Base-by-base conservation (phyloP, 73 alveolate species). In the Symbiodinium natans region DNA sequence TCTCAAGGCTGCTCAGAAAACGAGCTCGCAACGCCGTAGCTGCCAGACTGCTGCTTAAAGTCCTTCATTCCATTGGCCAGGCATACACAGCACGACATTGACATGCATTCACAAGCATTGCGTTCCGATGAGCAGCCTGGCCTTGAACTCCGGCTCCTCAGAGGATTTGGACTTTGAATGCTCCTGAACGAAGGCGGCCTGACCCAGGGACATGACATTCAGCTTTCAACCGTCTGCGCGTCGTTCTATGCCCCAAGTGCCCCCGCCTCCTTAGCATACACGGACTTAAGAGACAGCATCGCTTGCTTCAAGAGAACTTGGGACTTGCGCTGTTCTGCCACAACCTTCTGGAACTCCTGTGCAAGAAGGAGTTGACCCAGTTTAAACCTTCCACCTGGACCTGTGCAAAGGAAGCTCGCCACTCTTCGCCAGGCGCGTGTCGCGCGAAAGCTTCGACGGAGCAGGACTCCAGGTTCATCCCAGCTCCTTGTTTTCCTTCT, bases 91-190 rank as follows among this genome's bases (percentile, higher is more conserved):
- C n/a, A n/a, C n/a, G n/a, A n/a, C n/a, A n/a, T n/a, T n/a, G n/a
- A n/a, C n/a, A n/a, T n/a, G n/a, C n/a, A n/a, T n/a, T n/a, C n/a
- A n/a, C n/a, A n/a, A n/a, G n/a, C n/a, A n/a, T n/a, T n/a, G n/a
- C n/a, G n/a, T n/a, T n/a, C n/a, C n/a, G n/a, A n/a, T n/a, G n/a
- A n/a, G 82, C 46, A 1, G 33, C 82, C 17, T 1, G n/a, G 48
- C 97, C 97, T 90, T 90, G 97, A 90, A 90, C 97, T 90, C 97
- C 0, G 97, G 97, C 80, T 90, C 97, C 36, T 82, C 89, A 5
- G 42, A 52, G 2, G n/a, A 25, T 41, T 90, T 84, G 56, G 80
- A 68, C 75, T 39, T 41, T 11, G 97, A 84, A 38, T 82, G 94
- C 39, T 41, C 94, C 83, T 82, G 41, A 6, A 82, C 17, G 87